A percentile compares a stretch with the other conserved stretches of the same genome.
Evolutionary conservation across 2,329 filamentous ascomycete species (phyloP).

Genomic region (Sclerotinia minor): DNA sequence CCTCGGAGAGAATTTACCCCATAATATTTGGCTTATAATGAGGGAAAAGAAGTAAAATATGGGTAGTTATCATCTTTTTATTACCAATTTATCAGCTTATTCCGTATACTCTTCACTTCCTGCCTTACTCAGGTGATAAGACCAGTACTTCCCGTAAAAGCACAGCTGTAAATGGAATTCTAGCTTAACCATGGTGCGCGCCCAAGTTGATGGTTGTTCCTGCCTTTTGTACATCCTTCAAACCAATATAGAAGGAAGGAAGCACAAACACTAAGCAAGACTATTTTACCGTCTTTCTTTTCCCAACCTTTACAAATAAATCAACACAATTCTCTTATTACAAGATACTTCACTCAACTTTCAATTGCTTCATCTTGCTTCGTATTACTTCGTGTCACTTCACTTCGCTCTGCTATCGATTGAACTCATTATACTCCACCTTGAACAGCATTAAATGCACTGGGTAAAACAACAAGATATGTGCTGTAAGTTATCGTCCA

Average conservation of each 20-base stretch:
- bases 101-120: too few species aligned
- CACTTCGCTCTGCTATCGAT: neutral
- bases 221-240: neutral
- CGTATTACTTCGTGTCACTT: neutral
- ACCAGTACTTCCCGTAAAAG: too few species aligned
- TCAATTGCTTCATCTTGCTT: neutral
- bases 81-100: too few species aligned
- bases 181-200: neutral
- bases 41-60: too few species aligned
- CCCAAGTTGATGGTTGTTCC: neutral
- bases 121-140: too few species aligned
- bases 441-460: neutral
- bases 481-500: neutral
- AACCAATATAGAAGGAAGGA: neutral
- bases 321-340: neutral
- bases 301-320: neutral
- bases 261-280: neutral
- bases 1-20: too few species aligned
- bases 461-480: neutral
- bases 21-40: too few species aligned
- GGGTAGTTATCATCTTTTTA: too few species aligned
- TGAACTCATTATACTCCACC: neutral
- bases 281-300: neutral
- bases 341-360: neutral
- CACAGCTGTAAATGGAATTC: neutral